Evolutionary conservation across 1,284 basidiomycete species (phyloP).

Genomic region (Lentinula novae-zelandiae): DNA sequence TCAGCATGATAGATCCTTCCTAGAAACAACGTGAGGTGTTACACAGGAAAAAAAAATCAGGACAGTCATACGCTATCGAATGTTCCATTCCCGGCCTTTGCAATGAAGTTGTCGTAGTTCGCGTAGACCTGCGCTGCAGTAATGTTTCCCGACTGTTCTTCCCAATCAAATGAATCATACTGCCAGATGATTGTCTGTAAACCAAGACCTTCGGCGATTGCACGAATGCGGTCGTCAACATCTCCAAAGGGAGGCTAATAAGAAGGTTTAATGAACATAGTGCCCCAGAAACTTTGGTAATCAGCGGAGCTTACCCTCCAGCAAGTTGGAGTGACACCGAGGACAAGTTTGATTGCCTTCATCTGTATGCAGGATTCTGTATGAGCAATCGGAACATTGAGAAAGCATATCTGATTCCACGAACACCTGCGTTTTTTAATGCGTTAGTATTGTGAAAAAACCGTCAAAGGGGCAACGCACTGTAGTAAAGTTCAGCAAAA

Average conservation of each 20-base stretch:
- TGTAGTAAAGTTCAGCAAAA: slow-evolving; percentile 81
- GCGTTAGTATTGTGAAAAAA: not conserved
- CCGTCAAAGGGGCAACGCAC: slow-evolving; percentile 27
- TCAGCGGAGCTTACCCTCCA: slow-evolving; percentile 46
- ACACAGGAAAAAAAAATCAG: not conserved
- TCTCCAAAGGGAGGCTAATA: slow-evolving; percentile 58
- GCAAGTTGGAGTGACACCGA: slow-evolving; percentile 65
- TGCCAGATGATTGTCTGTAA: slow-evolving; percentile 63
- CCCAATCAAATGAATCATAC: slow-evolving; percentile 73
- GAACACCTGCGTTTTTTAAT: not conserved
- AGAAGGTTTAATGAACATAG: not conserved
- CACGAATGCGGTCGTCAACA: slow-evolving; percentile 67
- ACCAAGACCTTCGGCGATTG: slow-evolving; percentile 57
- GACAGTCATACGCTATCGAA: slow-evolving; percentile 30
- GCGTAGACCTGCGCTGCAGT: slow-evolving; percentile 37
- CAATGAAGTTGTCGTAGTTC: slow-evolving; percentile 39
- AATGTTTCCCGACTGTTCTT: slow-evolving; percentile 42
- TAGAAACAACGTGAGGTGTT: slow-evolving; percentile 16
- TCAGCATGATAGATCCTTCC: slow-evolving; percentile 44
- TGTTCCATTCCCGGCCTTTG: slow-evolving; percentile 32
- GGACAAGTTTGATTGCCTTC: slow-evolving; percentile 46
- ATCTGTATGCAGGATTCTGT: slow-evolving; percentile 28
- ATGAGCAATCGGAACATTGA: not conserved
- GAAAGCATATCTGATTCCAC: not conserved
- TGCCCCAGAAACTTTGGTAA: not conserved